phyloP scores from a whole-genome alignment of 148 eudicot genomes.

The Salicornia ramosissima region DNA sequence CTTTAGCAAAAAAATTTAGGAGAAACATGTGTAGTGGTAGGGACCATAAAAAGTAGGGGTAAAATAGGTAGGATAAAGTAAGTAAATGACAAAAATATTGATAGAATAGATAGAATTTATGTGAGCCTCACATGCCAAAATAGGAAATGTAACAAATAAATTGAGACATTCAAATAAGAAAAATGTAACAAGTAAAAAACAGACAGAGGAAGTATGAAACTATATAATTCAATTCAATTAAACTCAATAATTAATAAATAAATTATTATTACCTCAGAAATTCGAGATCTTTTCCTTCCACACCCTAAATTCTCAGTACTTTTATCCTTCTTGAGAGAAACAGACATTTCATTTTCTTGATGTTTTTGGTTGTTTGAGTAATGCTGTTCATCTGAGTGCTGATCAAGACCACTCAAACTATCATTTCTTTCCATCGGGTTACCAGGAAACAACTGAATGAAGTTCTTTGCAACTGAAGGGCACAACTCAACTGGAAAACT shows the following conservation, averaged over 20 bases:
- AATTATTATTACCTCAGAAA: constrained; percentile 38
- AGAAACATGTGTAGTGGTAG: too few species aligned
- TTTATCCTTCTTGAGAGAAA: constrained; percentile 19
- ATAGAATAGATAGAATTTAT: too few species aligned
- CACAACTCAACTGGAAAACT: constrained; percentile 30
- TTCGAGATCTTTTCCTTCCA: constrained; percentile 44
- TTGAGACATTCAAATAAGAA: neutral
- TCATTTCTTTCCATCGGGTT: constrained; percentile 27
- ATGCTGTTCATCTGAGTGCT: constrained; percentile 21
- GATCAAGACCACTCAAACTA: constrained; percentile 30
- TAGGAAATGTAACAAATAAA: neutral
- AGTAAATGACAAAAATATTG: too few species aligned
- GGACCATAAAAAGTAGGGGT: too few species aligned
- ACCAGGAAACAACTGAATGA: constrained; percentile 15
- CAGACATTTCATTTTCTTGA: constrained; percentile 25
- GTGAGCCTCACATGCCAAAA: too few species aligned
- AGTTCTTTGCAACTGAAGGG: constrained; percentile 13
- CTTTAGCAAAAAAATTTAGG: too few species aligned
- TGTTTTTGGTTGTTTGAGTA: too few species aligned
- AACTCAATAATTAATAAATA: too few species aligned
- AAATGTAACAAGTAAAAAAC: neutral
- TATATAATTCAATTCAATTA: too few species aligned
- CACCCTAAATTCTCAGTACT: constrained; percentile 15
- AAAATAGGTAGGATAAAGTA: too few species aligned
- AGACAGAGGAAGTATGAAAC: too few species aligned